Base-by-base conservation (phyloP, 1,139 yeast species). In the Hemisphaericaspora subhashii region DNA sequence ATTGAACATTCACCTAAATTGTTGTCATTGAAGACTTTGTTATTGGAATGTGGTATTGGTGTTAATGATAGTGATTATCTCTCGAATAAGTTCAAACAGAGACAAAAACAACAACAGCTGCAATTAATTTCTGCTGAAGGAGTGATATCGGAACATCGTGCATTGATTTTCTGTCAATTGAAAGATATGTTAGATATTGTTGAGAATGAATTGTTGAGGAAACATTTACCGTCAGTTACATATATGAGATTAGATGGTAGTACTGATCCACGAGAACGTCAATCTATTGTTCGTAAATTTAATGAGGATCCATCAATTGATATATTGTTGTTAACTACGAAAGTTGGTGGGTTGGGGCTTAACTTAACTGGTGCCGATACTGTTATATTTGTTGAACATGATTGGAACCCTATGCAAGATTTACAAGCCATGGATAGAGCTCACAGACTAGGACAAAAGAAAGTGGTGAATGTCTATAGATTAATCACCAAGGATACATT, bases 321-420 rank as follows among this genome's bases (percentile, higher is more conserved):
- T 64, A 89, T 94, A 20, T 66, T 94, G 40, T 69, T 94, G 33
- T 70, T 94, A 52, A 94, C 98, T 0, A 94, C 99, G 0, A 95
- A 92, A 61, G 99, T 94, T 33, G 99, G 99, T 58, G 99, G 99
- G 17, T 74, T 94, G 44, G 99, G 99, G 10, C 79, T 94, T 55
- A 94, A 94, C 58, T 74, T 94, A 60, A 94, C 99, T 0, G 98
- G 99, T 46, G 98, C 98, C 0, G 99, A 94, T 58, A 94, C 98
- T 0, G 99, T 94, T 37, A 92, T 94, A 11, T 94, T 94, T 66
- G 95, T 94, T 28, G 99, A 94, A 57, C 99, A 94, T 57, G 99
- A 94, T 62, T 94, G 99, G 99, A 94, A 94, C 59, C 98, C 99
- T 17, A 94, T 94, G 99, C 92, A 89, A 57, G 99, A 94, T 68